Percentiles rank a stretch among this genome's conserved stretches.
Conservation (phyloP, 345 rosid genomes). For the Jatropha curcas region DNA sequence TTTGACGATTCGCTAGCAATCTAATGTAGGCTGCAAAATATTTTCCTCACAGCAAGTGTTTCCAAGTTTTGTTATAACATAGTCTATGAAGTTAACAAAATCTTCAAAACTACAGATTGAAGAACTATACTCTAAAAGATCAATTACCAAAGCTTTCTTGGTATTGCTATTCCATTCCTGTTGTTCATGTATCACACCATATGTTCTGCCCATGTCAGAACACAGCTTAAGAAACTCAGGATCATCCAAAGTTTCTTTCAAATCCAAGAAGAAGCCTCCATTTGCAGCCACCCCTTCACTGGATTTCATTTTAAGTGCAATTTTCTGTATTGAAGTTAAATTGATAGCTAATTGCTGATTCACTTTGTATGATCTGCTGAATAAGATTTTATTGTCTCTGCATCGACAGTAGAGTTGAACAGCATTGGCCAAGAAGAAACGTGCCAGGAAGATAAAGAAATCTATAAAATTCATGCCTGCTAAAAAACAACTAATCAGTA, state of each 20-base stretch:
- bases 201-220: conserved; percentile 44
- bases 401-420: conserved; percentile 34
- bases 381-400: conserved; percentile 25
- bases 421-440: conserved; percentile 56
- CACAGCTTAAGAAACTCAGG: conserved; percentile 54
- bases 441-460: conserved; percentile 62
- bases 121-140: conserved; percentile 29
- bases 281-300: conserved; percentile 38
- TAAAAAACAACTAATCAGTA: conserved; percentile 12
- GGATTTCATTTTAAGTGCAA: conserved; percentile 52
- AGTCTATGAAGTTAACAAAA: conserved; percentile 55
- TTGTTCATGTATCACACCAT: conserved; percentile 45
- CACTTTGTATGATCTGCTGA: conserved; percentile 33
- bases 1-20: conserved; percentile 4
- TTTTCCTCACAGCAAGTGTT: conserved; percentile 17
- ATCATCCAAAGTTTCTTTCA: conserved; percentile 42
- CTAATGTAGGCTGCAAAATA: conserved; percentile 12
- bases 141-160: conserved; percentile 33
- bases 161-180: conserved; percentile 22
- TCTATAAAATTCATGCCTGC: conserved; percentile 88
- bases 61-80: conserved; percentile 26
- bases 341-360: conserved; percentile 46
- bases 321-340: conserved; percentile 46
- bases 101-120: conserved; percentile 49
- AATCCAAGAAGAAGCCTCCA: conserved; percentile 39